A percentile compares a stretch with the other conserved stretches of the same genome.
Conservation (phyloP, 2,329 filamentous ascomycete species). For the Grosmannia penicillata region DNA sequence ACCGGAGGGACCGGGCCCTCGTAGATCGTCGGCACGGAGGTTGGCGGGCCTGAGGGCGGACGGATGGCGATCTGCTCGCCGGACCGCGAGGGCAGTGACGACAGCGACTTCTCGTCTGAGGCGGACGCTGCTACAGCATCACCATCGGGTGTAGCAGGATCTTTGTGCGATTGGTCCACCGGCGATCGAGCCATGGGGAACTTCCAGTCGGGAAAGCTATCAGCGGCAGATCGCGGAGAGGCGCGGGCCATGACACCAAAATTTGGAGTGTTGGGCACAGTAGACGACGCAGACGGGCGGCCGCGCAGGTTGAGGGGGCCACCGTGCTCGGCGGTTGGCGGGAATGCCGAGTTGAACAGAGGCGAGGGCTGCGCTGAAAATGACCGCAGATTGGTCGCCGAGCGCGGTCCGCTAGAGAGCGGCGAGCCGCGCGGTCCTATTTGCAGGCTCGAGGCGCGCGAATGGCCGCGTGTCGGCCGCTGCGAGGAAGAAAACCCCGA, state of each 20-base stretch:
- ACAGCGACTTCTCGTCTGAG: slow-evolving; percentile 17
- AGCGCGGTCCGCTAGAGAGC: slow-evolving; percentile 11
- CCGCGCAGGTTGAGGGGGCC: neutral
- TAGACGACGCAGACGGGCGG: slow-evolving; percentile 22
- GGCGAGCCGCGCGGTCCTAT: slow-evolving; percentile 38
- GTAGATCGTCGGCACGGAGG: slow-evolving; percentile 29
- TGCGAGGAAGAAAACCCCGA: neutral
- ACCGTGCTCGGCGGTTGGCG: slow-evolving; percentile 17
- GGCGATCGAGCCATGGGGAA: slow-evolving; percentile 32
- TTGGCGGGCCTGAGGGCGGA: too few species aligned
- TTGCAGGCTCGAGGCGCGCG: slow-evolving; percentile 68
- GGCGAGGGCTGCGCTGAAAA: slow-evolving; percentile 31
- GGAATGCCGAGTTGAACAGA: slow-evolving; percentile 39
- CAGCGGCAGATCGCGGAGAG: slow-evolving; percentile 24
- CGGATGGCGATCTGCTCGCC: too few species aligned
- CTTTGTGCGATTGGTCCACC: too few species aligned
- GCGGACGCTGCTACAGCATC: too few species aligned
- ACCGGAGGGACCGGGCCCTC: slow-evolving; percentile 25
- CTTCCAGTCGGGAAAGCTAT: slow-evolving; percentile 38
- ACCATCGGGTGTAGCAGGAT: too few species aligned
- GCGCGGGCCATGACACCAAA: slow-evolving; percentile 16
- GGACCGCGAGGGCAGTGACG: neutral
- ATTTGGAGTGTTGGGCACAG: slow-evolving; percentile 29
- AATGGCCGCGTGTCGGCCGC: slow-evolving; percentile 50
- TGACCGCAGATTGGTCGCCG: slow-evolving; percentile 26